Conservation (phyloP, 148 eudicot genomes). For the Rhododendron williamsianum region DNA sequence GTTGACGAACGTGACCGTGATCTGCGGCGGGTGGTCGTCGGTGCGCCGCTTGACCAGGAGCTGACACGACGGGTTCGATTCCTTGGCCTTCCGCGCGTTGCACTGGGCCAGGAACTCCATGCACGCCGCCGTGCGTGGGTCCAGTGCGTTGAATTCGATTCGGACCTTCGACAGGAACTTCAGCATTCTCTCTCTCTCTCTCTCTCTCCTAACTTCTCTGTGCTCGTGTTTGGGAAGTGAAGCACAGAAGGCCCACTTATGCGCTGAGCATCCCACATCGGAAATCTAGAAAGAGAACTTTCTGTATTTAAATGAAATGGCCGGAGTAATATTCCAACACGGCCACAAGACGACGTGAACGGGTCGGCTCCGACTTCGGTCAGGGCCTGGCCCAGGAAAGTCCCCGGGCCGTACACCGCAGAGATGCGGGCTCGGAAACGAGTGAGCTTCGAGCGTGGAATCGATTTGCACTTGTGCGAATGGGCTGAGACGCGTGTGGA, state of each 20-base stretch:
- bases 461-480: background rate
- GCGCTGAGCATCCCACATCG: background rate
- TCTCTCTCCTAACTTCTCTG: background rate
- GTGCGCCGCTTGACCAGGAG: constrained; percentile 77
- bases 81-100: constrained; percentile 72
- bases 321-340: fast-evolving
- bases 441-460: constrained; percentile 7
- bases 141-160: constrained; percentile 87
- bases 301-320: background rate
- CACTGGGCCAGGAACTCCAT: constrained; percentile 85
- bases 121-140: constrained; percentile 63
- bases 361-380: background rate
- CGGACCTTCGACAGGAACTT: constrained; percentile 81
- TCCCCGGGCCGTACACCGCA: constrained; percentile 36
- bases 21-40: constrained; percentile 67
- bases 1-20: constrained; percentile 80
- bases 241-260: too few relatives aligned
- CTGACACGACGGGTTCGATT: constrained; percentile 72
- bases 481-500: constrained; percentile 38
- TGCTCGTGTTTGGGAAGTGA: too few relatives aligned
- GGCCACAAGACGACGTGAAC: constrained; percentile 24
- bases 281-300: background rate
- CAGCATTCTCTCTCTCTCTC: constrained; percentile 46
- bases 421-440: constrained; percentile 42
- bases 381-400: constrained; percentile 29